Percentiles rank a stretch among this genome's conserved stretches.
Evolutionary conservation across 2,329 filamentous ascomycete species (phyloP).

Genomic region (Phaeosphaeriaceae sp.): DNA sequence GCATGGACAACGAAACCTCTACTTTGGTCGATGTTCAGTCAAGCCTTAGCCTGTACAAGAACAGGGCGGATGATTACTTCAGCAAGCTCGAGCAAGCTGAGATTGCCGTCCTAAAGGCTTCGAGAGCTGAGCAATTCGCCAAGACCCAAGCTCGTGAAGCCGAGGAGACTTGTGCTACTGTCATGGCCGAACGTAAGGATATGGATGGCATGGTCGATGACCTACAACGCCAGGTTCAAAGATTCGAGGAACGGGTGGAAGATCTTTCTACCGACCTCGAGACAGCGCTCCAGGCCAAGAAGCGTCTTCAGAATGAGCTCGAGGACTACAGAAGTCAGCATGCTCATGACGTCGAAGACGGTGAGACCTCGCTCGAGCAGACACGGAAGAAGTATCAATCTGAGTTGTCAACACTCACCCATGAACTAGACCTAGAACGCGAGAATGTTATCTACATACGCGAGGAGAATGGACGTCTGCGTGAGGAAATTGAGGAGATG

Average conservation of each 20-base stretch:
- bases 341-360: slow-evolving; percentile 96
- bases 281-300: slow-evolving; percentile 85
- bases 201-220: slow-evolving; percentile 90
- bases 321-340: slow-evolving; percentile 96
- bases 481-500: slow-evolving; percentile 95
- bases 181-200: slow-evolving; percentile 90
- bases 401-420: slow-evolving; percentile 86
- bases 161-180: slow-evolving; percentile 86
- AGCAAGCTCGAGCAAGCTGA: slow-evolving; percentile 96
- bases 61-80: slow-evolving; percentile 93
- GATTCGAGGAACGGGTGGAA: slow-evolving; percentile 88
- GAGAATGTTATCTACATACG: slow-evolving; percentile 87
- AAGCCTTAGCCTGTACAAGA: slow-evolving; percentile 88
- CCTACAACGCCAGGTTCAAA: slow-evolving; percentile 85
- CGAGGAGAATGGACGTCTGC: slow-evolving; percentile 82
- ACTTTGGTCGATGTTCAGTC: slow-evolving; percentile 83
- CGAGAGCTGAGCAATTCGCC: slow-evolving; percentile 90
- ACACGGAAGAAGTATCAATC: slow-evolving; percentile 97
- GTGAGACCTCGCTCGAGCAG: slow-evolving; percentile 94
- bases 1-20: slow-evolving; percentile 86
- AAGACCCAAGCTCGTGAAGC: slow-evolving; percentile 88
- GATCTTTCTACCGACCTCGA: slow-evolving; percentile 91
- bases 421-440: slow-evolving; percentile 90
- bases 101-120: slow-evolving; percentile 91
- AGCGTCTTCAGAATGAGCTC: slow-evolving; percentile 92